Percentiles rank a stretch among this genome's conserved stretches.
These are phyloP conservation scores for Coelastrella sp. DNA, from an alignment of 139 green algal species.

Conservation along the genomic window DNA sequence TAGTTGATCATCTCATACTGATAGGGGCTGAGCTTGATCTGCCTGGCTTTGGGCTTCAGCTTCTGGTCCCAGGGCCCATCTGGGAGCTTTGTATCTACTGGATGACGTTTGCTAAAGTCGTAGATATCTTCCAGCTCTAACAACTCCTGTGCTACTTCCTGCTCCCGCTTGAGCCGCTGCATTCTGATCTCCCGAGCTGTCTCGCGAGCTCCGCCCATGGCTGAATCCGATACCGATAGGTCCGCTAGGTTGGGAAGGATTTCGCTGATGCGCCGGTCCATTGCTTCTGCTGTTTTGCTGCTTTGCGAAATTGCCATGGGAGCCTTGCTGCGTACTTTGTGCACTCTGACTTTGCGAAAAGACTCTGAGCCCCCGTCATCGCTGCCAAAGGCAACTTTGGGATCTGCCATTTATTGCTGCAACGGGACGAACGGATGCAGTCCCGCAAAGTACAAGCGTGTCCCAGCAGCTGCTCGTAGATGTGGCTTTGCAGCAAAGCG, in stretches of 20 bases:
- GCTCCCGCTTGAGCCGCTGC: slow-evolving; percentile 43
- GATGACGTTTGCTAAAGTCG: slow-evolving; percentile 62
- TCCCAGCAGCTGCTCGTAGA: too few species aligned
- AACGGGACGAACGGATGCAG: too few species aligned
- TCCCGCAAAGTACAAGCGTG: too few species aligned
- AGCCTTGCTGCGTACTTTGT: slow-evolving; percentile 52
- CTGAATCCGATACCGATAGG: slow-evolving; percentile 39
- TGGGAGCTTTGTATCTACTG: slow-evolving; percentile 52
- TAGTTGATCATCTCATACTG: slow-evolving; percentile 86
- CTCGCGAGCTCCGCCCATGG: slow-evolving; percentile 1
- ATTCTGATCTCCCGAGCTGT: slow-evolving; percentile 30
- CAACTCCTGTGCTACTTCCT: slow-evolving; percentile 52
- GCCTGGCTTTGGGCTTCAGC: slow-evolving; percentile 54
- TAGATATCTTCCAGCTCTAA: slow-evolving; percentile 64
- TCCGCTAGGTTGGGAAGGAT: slow-evolving; percentile 70
- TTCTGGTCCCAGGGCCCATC: slow-evolving; percentile 53
- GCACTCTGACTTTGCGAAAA: slow-evolving; percentile 52
- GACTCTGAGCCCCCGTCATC: slow-evolving; percentile 28
- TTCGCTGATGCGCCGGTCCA: slow-evolving; percentile 59
- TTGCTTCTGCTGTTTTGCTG: slow-evolving; percentile 32
- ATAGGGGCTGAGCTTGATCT: slow-evolving; percentile 67
- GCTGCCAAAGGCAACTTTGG: neutral
- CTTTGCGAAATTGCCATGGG: slow-evolving; percentile 23
- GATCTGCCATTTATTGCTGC: neutral
- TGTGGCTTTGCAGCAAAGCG: too few species aligned